Conservation (phyloP, 2,329 filamentous ascomycete species). For the Fulvia fulva region DNA sequence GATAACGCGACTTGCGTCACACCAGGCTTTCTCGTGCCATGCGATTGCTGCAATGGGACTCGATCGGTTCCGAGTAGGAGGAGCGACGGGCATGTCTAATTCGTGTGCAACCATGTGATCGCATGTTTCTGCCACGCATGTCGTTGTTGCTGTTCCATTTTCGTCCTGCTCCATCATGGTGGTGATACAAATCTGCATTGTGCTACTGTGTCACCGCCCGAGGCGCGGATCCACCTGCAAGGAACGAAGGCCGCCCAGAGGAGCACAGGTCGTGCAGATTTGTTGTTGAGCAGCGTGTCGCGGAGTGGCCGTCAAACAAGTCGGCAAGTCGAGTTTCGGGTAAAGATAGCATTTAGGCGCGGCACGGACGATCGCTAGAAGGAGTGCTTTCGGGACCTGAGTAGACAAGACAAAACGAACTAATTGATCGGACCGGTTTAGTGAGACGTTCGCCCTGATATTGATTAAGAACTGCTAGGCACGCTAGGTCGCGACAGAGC, state of each 20-base stretch:
- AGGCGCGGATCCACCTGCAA: background rate
- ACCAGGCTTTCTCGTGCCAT: background rate
- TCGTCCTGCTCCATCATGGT: background rate
- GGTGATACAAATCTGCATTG: background rate
- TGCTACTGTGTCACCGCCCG: background rate
- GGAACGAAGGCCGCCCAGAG: background rate
- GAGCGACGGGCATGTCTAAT: background rate
- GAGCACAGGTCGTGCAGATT: background rate
- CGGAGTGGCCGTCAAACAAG: background rate
- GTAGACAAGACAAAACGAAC: no score
- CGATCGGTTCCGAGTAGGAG: background rate
- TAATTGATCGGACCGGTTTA: no score
- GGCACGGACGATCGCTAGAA: background rate
- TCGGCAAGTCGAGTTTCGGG: background rate
- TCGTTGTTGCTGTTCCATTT: background rate
- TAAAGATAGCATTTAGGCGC: background rate
- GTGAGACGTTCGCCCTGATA: background rate
- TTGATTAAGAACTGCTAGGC: background rate
- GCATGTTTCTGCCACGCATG: conserved; percentile 10
- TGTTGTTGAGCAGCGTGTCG: background rate
- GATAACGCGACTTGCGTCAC: background rate
- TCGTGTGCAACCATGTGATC: conserved; percentile 3
- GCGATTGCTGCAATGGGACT: background rate
- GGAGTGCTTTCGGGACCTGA: no score
- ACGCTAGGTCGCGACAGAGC: background rate